A percentile compares a stretch with the other conserved stretches of the same genome.
Evolutionary conservation across 192 early-diverging fungal species (phyloP).

Genomic region (Coemansia sp.): DNA sequence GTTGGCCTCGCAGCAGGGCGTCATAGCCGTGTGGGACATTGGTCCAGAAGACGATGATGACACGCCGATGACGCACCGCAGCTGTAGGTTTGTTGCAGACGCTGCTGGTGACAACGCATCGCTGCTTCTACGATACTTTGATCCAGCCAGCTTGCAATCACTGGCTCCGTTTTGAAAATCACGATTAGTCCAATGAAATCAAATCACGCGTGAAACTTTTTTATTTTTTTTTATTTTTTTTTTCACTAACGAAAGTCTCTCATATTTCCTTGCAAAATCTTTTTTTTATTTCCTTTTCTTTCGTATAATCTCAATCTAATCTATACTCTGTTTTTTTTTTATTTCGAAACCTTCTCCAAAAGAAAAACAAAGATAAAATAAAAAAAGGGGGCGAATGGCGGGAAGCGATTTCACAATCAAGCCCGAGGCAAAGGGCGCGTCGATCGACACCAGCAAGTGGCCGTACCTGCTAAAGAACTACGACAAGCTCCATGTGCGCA

Average conservation of each 20-base stretch:
- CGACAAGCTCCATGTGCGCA: conserved; percentile 96
- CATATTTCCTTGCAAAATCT: neutral
- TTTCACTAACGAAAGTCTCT: neutral
- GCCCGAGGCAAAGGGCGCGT: conserved; percentile 71
- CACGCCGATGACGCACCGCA: neutral
- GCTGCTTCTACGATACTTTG: conserved; percentile 23
- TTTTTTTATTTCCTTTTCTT: conserved; percentile 4
- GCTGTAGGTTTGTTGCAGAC: no score
- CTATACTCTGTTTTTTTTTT: neutral
- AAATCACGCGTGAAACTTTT: neutral
- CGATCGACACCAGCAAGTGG: conserved; percentile 92
- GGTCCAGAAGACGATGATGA: neutral
- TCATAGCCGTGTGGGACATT: neutral
- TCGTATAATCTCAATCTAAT: neutral
- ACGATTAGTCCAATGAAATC: neutral
- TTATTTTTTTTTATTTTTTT: neutral
- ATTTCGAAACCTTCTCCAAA: neutral
- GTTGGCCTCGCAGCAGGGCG: neutral
- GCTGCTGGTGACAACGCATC: neutral
- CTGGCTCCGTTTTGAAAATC: neutral
- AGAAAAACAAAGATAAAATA: neutral
- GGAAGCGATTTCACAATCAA: conserved; percentile 66
- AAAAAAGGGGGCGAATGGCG: conserved; percentile 12
- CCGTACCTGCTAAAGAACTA: conserved; percentile 97
- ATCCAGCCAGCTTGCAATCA: neutral